Percentiles rank a stretch among this genome's conserved stretches.
These are phyloP conservation scores for Dothiorella sarmentorum DNA, from an alignment of 2,329 filamentous ascomycete species.

Conservation along the genomic window DNA sequence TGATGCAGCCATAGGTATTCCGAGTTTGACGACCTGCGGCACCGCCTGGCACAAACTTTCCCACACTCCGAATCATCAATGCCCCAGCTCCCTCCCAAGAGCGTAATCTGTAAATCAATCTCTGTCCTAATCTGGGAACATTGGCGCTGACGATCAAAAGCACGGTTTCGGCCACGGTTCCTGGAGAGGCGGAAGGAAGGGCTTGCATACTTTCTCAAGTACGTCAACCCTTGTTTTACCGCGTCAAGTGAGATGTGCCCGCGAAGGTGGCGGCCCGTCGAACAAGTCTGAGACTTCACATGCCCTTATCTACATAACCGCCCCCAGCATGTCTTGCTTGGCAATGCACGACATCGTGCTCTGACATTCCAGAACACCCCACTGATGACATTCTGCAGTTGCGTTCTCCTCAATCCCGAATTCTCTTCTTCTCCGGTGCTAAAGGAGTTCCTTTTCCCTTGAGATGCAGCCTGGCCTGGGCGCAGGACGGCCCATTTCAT, in stretches of 20 bases:
- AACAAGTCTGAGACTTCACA: background rate
- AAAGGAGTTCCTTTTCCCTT: conserved; percentile 81
- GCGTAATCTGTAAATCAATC: conserved; percentile 67
- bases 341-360: background rate
- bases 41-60: conserved; percentile 72
- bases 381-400: conserved; percentile 53
- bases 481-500: background rate
- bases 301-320: conserved; percentile 1
- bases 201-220: conserved; percentile 92
- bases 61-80: conserved; percentile 81
- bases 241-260: background rate
- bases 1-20: conserved; percentile 63
- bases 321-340: conserved; percentile 15
- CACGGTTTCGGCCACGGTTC: conserved; percentile 74
- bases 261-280: background rate
- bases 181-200: conserved; percentile 79
- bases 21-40: conserved; percentile 82
- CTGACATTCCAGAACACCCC: conserved; percentile 22
- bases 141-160: conserved; percentile 30
- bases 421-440: conserved; percentile 88
- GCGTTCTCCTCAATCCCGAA: conserved; percentile 86
- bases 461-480: background rate
- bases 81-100: conserved; percentile 87
- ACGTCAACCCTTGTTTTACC: conserved; percentile 36
- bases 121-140: background rate